Percentiles rank a stretch among this genome's conserved stretches.
Evolutionary conservation across 441 rosid species (phyloP).

Genomic region (Euphorbia schlechtendalii): DNA sequence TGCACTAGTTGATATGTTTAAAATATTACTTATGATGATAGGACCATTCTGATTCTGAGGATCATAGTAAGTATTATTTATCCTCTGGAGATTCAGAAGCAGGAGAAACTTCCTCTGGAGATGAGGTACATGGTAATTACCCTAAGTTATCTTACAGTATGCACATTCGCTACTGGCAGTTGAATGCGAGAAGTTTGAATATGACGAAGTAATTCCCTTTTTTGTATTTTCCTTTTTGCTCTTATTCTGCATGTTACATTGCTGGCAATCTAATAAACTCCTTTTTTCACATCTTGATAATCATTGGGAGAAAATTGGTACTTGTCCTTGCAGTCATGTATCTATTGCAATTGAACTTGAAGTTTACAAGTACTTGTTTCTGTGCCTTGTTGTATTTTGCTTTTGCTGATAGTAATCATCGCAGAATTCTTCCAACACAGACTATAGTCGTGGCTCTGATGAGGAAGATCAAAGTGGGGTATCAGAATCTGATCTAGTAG

Average conservation of each 20-base stretch:
- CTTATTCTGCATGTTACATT: too few relatives aligned
- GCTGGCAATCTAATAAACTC: too few relatives aligned
- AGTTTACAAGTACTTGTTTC: constrained; percentile 1
- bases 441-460: constrained; percentile 15
- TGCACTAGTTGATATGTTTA: neutral
- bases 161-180: too few relatives aligned
- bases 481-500: constrained; percentile 37
- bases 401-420: constrained; percentile 8
- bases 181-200: neutral
- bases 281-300: neutral
- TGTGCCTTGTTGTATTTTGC: neutral
- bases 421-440: constrained; percentile 26
- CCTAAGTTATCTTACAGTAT: constrained; percentile 10
- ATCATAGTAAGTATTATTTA: constrained; percentile 29
- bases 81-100: constrained; percentile 28
- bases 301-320: neutral
- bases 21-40: constrained; percentile 5
- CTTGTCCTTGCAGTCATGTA: neutral
- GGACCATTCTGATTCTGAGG: constrained; percentile 42
- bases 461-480: constrained; percentile 39
- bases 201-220: neutral
- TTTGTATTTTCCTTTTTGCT: neutral
- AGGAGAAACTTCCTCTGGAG: constrained; percentile 30
- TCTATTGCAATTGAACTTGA: neutral
- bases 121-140: constrained; percentile 39